Base-by-base conservation (phyloP, 805 yeast species). In the Kodamaea sagamina region DNA sequence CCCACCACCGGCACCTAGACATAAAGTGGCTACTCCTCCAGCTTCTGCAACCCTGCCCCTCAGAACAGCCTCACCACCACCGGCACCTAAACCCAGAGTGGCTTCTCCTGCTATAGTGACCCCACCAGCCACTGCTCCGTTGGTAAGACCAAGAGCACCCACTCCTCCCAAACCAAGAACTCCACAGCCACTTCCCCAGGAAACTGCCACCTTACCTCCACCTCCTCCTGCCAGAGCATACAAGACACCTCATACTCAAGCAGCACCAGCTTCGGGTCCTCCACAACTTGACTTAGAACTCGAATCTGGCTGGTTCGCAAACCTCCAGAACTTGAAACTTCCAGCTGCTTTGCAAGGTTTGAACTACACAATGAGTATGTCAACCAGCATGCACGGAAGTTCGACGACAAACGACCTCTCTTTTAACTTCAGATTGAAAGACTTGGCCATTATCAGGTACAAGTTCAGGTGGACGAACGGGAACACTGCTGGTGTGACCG, bases 291-390 rank as follows among this genome's bases (percentile, higher is more conserved):
- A 78, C 48, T 50, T 77, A 25, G 74, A 77, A 36, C 56, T 78
- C 3, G 41, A 54, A 0, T 52, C 71, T 0, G 73, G 74, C 1
- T 79, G 83, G 83, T 78, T 66, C 56, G 63, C 72, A 1, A 54
- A 61, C 10, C 52, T 57, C 6, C 47, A 57, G 4, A 52, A 58
- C 3, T 41, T 55, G 1, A 35, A 49, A 42, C 48, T 75, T n/a
- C 82, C 82, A 1, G 39, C 46, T 8, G 58, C 58, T 35, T 56
- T 78, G 3, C 38, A 53, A 16, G 73, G 73, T 0, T 54, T 67
- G 25, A 67, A 65, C 44, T 70, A 63, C 51, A 36, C 52, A 3
- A 21, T 41, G 43, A 41, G 43, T 27, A 16, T 35, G 11, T 26
- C 34, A 7, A 15, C 18, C 12, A 26, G 44, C 0, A 32, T 42